Evolutionary conservation across 805 yeast genomes (phyloP).

Genomic region (Candida hungchunana): DNA sequence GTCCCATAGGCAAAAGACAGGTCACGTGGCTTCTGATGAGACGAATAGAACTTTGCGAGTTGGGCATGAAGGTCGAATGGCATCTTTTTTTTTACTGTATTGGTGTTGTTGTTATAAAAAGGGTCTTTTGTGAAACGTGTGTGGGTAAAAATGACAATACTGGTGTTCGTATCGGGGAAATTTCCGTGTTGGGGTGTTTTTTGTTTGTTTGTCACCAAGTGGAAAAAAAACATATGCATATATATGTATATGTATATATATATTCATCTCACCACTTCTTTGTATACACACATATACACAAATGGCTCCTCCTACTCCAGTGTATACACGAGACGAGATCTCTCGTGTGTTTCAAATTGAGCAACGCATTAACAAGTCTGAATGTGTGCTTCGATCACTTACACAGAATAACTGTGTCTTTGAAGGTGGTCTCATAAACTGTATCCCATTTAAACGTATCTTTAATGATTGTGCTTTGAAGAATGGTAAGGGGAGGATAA

Average conservation of each 20-base stretch:
- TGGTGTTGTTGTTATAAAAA: too few species aligned
- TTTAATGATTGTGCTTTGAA: constrained; percentile 39
- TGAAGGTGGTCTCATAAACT: constrained; percentile 37
- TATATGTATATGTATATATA: too few species aligned
- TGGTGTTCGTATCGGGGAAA: too few species aligned
- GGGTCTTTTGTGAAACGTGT: too few species aligned
- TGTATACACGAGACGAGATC: constrained; percentile 36
- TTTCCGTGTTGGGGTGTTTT: too few species aligned
- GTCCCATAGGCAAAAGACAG: constrained; percentile 76
- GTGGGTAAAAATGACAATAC: too few species aligned
- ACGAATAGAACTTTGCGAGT: constrained; percentile 12
- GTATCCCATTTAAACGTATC: constrained; percentile 45
- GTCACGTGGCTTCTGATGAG: constrained; percentile 38
- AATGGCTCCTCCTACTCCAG: constrained; percentile 52
- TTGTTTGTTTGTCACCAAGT: too few species aligned
- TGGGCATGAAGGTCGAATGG: constrained; percentile 12
- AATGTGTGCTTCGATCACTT: constrained; percentile 35
- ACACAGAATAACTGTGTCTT: constrained; percentile 46
- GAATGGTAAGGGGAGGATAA: constrained; percentile 18
- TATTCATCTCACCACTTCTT: too few species aligned
- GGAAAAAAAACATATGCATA: too few species aligned
- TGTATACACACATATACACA: background rate
- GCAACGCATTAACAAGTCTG: constrained; percentile 7
- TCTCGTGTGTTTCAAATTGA: constrained; percentile 22
- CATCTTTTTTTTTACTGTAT: too few species aligned